phyloP scores from a whole-genome alignment of 2,329 filamentous ascomycete species.

The Gnomoniopsis sp. region DNA sequence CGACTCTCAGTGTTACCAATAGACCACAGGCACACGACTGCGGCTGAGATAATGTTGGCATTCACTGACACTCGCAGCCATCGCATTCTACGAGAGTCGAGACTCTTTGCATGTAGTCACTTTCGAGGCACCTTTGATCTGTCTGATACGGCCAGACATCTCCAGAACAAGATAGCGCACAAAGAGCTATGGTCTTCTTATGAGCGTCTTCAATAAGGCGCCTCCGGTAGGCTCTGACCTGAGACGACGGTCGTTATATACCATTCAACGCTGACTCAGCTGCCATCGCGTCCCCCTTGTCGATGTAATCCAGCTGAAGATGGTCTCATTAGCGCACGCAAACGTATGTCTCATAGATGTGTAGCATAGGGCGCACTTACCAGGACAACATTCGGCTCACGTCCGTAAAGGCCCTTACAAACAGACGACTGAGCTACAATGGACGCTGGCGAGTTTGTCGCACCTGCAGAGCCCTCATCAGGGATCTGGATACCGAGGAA shows the following conservation, averaged over 20 bases:
- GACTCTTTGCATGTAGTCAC: too few species aligned
- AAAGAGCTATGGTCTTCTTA: too few species aligned
- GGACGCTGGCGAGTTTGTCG: constrained; percentile 46
- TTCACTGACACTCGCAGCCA: too few species aligned
- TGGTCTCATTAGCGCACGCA: neutral
- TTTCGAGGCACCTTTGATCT: too few species aligned
- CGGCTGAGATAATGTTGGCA: too few species aligned
- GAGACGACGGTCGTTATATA: neutral
- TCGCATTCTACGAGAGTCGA: too few species aligned
- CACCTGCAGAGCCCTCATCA: constrained; percentile 28
- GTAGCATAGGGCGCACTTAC: constrained; percentile 13
- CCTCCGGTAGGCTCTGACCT: too few species aligned
- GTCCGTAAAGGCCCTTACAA: constrained; percentile 28
- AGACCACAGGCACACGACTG: too few species aligned
- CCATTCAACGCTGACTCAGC: constrained; percentile 9
- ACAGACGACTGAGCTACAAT: constrained; percentile 37
- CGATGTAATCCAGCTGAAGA: constrained; percentile 10
- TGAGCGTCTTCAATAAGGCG: too few species aligned
- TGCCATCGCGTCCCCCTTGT: constrained; percentile 11
- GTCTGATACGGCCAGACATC: too few species aligned
- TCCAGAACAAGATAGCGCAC: too few species aligned
- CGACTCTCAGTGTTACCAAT: too few species aligned
- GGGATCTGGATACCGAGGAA: constrained; percentile 30
- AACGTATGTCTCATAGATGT: neutral
- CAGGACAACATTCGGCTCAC: constrained; percentile 32